Evolutionary conservation across 2,329 filamentous ascomycete genomes (phyloP).

Genomic region (Cadophora gregata): DNA sequence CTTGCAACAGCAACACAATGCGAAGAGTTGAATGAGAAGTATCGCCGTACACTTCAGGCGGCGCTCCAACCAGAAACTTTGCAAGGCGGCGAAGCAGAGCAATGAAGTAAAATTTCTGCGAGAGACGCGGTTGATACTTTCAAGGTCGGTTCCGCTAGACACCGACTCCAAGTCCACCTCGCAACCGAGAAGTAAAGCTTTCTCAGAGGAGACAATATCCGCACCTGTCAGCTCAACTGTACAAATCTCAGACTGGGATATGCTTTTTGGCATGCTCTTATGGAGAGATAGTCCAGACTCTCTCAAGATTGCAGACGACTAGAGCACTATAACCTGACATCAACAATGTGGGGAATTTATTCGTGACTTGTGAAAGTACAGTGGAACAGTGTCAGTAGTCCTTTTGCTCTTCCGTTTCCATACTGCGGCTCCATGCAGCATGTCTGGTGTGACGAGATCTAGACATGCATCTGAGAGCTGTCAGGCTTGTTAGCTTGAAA

Average conservation of each 20-base stretch:
- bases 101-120: neutral
- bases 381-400: neutral
- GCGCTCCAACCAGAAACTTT: neutral
- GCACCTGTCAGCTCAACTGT: neutral
- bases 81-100: neutral
- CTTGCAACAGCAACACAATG: too few relatives aligned
- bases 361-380: neutral
- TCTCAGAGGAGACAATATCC: neutral
- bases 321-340: neutral
- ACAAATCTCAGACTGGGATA: neutral
- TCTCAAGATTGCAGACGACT: neutral
- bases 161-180: neutral
- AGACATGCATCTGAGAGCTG: neutral
- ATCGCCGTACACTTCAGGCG: neutral
- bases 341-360: neutral
- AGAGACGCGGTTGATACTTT: neutral
- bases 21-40: too few relatives aligned
- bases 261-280: neutral
- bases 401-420: neutral
- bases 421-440: neutral
- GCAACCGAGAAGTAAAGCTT: neutral
- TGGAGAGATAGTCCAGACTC: neutral
- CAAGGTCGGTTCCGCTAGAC: neutral
- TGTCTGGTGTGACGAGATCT: neutral
- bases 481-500: neutral